phyloP scores from a whole-genome alignment of 2,329 filamentous ascomycete genomes.

The Aspergillus costaricaensis region DNA sequence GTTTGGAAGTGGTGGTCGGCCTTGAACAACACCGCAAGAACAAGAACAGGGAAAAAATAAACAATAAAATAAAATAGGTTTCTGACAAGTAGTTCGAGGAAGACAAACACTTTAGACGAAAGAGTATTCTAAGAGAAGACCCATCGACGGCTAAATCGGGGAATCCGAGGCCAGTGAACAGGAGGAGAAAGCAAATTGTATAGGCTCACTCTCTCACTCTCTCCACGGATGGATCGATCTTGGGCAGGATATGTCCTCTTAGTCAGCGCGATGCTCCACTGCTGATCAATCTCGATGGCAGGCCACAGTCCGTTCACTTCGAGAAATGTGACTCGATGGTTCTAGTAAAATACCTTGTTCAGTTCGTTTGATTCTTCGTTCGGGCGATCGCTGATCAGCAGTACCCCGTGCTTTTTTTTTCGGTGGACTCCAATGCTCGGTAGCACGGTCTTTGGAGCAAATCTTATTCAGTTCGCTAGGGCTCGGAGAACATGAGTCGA shows the following conservation, averaged over 20 bases:
- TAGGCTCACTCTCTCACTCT: not conserved
- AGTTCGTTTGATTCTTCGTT: not conserved
- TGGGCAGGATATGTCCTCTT: conserved; percentile 2
- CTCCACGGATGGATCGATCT: not conserved
- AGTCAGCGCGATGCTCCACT: not conserved
- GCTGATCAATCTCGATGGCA: not conserved
- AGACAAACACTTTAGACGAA: not conserved
- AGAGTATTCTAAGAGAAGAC: not conserved
- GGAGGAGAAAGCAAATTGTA: not conserved
- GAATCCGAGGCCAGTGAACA: not conserved
- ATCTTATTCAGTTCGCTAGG: not conserved
- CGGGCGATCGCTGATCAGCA: conserved; percentile 8
- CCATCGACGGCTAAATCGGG: not conserved
- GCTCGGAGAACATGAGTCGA: not conserved
- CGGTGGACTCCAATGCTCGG: not conserved
- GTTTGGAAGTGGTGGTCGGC: not conserved
- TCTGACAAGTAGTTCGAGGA: too few relatives aligned
- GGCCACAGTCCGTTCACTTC: not conserved
- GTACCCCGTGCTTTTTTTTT: conserved; percentile 7
- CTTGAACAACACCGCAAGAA: too few relatives aligned
- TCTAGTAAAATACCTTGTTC: not conserved
- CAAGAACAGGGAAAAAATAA: too few relatives aligned
- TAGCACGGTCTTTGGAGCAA: conserved; percentile 1
- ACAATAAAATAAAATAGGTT: too few relatives aligned
- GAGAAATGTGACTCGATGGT: not conserved